Percentiles rank a stretch among this genome's conserved stretches.
Evolutionary conservation across 177 flowering plant genomes (phyloP).

Genomic region (Tripterygium wilfordii): DNA sequence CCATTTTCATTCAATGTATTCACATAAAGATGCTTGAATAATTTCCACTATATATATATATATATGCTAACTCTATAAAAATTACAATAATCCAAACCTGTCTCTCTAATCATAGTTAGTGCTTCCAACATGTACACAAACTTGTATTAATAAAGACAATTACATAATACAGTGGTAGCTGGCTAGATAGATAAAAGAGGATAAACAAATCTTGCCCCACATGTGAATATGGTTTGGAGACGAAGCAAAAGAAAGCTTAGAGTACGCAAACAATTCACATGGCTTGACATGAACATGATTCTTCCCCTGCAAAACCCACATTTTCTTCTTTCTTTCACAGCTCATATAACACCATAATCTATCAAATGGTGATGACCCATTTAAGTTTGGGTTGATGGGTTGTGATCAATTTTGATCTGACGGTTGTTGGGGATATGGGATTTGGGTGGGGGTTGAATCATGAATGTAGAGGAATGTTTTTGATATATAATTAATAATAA

Average conservation of each 20-base stretch:
- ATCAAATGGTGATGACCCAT: too few relatives aligned
- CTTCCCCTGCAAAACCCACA: background rate
- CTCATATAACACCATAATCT: too few relatives aligned
- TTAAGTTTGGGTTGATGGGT: background rate
- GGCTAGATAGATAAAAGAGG: constrained; percentile 1
- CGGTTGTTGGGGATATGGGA: background rate
- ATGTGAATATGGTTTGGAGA: constrained; percentile 56
- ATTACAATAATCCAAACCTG: background rate
- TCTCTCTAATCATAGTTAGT: constrained; percentile 13
- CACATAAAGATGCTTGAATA: too few relatives aligned
- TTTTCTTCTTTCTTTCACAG: constrained; percentile 23
- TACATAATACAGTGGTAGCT: constrained; percentile 2
- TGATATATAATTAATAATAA: background rate
- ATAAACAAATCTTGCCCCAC: constrained; percentile 26
- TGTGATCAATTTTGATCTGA: background rate
- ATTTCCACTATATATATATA: too few relatives aligned
- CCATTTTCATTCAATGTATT: too few relatives aligned
- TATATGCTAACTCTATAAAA: background rate
- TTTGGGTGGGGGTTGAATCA: background rate
- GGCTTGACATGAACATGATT: constrained; percentile 29
- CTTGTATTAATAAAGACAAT: constrained; percentile 4
- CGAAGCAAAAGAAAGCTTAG: constrained; percentile 39
- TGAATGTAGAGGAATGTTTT: background rate
- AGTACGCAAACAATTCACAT: constrained; percentile 47
- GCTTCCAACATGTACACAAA: constrained; percentile 10